Base-by-base conservation (phyloP, 2,329 filamentous ascomycete genomes). In the Catunica adiposa region DNA sequence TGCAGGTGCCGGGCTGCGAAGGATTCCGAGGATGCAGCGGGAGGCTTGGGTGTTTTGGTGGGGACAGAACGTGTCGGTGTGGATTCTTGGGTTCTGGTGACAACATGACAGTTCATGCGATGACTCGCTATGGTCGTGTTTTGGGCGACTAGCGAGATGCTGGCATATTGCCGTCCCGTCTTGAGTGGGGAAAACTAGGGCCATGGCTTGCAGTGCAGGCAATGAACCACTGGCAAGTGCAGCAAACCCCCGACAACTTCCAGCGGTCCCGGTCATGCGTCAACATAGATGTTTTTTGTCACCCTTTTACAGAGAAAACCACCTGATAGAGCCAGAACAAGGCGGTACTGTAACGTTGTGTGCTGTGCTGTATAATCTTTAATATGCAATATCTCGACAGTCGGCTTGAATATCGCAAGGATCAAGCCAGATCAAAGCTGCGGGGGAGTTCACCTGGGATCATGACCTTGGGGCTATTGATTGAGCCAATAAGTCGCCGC, bases 401-500 rank as follows among this genome's bases (percentile, higher is more conserved):
- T 3, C 44, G 11, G 17, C 20, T 11, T 48, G 22, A 22, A 4
- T 23, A 6, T 2, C 22, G 25, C 44, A 55, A 44, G 53, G 53
- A 55, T 55, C 17, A 55, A 51, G 53, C 53, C 31, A 22, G 40
- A 11, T 34, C 34, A 20, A 37, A 20, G 37, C n/a, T 20, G 34
- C 31, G 37, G 29, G 37, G 50, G n/a, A 53, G 31, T n/a, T 44
- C 20, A 22, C 15, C 40, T 44, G 15, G 20, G 17, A 34, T 44
- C 40, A 44, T 44, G 40, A n/a, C 5, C 8, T 34, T 34, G 29
- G 11, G 29, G 11, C 40, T 17, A 9, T 37, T 26, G 34, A 38
- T 29, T 53, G 17, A 22, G 20, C 31, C 11, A 15, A 11, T n/a
- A 50, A 50, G 26, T 40, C 22, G 44, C 53, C 26, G 26, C 42